Conservation (phyloP, 106 monocot species). For the Alisma plantagoaquatica region DNA sequence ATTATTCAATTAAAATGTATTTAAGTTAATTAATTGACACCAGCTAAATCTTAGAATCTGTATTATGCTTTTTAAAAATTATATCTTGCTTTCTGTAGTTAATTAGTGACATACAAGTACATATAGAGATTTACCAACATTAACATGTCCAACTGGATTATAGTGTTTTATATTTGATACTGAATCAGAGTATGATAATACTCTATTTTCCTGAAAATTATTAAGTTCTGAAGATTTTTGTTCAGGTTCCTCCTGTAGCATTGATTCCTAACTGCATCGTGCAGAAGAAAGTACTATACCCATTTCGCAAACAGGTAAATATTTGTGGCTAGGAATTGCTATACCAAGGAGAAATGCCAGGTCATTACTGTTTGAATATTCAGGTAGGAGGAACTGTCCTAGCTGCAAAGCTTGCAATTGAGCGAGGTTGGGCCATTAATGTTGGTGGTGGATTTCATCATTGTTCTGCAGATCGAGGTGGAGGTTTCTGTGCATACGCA, state of each 20-base stretch:
- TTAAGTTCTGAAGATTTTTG: background rate
- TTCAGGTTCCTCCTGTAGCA: conserved; percentile 87
- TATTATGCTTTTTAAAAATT: no score
- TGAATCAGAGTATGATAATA: no score
- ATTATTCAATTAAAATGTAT: no score
- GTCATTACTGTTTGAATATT: conserved; percentile 1
- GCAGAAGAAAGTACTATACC: conserved; percentile 59
- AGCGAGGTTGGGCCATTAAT: conserved; percentile 96
- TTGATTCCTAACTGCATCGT: conserved; percentile 80
- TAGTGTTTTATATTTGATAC: no score
- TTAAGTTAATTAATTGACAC: no score
- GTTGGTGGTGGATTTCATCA: conserved; percentile 98
- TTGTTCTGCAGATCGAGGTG: conserved; percentile 83
- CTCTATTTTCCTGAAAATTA: background rate
- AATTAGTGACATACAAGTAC: no score
- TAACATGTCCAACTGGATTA: no score
- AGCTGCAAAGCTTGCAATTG: conserved; percentile 85
- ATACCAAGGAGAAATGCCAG: background rate
- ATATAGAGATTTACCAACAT: no score
- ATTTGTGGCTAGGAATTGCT: background rate
- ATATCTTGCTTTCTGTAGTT: no score
- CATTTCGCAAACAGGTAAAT: conserved; percentile 82
- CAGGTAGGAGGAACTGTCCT: conserved; percentile 89
- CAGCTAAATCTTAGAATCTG: no score
- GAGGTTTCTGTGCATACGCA: conserved; percentile 96